Evolutionary conservation across 768 basidiomycete species (phyloP), one percentile per base, ranked within the genome.

Genomic region (Suillus clintonianus): DNA sequence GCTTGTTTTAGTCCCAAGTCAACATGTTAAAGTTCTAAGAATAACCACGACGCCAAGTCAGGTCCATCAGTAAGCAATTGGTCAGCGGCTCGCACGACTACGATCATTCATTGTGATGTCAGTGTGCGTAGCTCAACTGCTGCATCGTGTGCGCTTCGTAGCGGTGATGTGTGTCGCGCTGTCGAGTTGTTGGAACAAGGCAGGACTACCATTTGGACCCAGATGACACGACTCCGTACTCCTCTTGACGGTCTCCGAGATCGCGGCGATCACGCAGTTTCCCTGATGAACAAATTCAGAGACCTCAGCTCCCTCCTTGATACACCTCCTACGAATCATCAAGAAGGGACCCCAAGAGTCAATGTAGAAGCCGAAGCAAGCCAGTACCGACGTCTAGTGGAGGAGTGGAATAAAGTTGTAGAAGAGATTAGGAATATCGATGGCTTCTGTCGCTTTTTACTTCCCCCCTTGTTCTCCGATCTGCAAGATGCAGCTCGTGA

Each of bases 391-490:
- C 22, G 47, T 34, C n/a, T 60, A 9, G 30, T 36, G 4, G 24
- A 54, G 19, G 45, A 69, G 19, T 69, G 69, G 67, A 67, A 67
- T 14, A 43, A 50, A 17, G 36, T 57, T 27, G 59, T 70, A 32
- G 37, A 10, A 14, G 39, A 67, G 13, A 68, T 69, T 34, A 59
- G 71, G 24, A 39, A 50, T 4, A 17, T 67, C 9, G 60, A 57
- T 24, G 69, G 68, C 2, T 69, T 70, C 62, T 51, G 45, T 4
- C 45, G 62, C 11, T 69, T 70, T 42, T 45, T 70, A 5, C 58
- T 57, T 15, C 61, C 68, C 3, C 37, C 56, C 4, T 61, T 64
- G 8, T 67, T n/a, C n/a, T n/a, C n/a, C n/a, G n/a, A n/a, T n/a
- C n/a, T n/a, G n/a, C n/a, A n/a, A n/a, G n/a, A n/a, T 64, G 67